Evolutionary conservation across 75 land plant genomes (phyloP).

Genomic region (Cunninghamia lanceolata): DNA sequence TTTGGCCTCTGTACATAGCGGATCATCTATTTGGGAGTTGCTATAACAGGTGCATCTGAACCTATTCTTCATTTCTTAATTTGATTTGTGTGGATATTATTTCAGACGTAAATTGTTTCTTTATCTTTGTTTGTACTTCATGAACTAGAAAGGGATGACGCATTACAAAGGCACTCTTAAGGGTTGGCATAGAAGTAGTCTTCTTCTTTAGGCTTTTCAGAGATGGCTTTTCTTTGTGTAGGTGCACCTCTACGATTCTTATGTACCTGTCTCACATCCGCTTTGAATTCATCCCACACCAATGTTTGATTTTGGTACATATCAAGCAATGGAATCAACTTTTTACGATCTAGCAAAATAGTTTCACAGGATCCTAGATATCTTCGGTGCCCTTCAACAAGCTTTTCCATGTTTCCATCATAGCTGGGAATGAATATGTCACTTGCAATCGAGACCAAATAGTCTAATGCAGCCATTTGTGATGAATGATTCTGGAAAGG

Average conservation of each 20-base stretch:
- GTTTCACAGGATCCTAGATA: slow-evolving; percentile 49
- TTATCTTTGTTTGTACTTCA: background rate
- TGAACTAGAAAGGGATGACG: background rate
- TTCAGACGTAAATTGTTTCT: no score
- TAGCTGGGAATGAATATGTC: slow-evolving; percentile 82
- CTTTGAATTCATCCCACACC: slow-evolving; percentile 39
- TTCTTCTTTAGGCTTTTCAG: slow-evolving; percentile 49
- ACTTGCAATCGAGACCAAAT: slow-evolving; percentile 78
- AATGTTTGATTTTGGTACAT: slow-evolving; percentile 27
- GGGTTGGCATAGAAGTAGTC: no score
- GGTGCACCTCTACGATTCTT: slow-evolving; percentile 37
- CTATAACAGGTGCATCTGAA: no score
- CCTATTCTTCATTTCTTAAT: no score
- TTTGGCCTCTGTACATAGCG: no score
- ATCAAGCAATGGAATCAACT: slow-evolving; percentile 41
- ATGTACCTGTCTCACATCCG: slow-evolving; percentile 37
- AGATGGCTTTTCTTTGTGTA: slow-evolving; percentile 22
- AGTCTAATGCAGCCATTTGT: slow-evolving; percentile 96
- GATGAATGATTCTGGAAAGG: slow-evolving; percentile 77
- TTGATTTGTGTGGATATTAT: no score
- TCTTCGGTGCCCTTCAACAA: slow-evolving; percentile 93
- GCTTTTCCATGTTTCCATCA: slow-evolving; percentile 98
- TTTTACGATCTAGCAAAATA: slow-evolving; percentile 37
- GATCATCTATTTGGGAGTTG: no score
- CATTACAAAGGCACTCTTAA: slow-evolving; percentile 33